Percentiles rank a stretch among this genome's conserved stretches.
Conservation (phyloP, 2,329 filamentous ascomycete species). For the Claviceps sp. region DNA sequence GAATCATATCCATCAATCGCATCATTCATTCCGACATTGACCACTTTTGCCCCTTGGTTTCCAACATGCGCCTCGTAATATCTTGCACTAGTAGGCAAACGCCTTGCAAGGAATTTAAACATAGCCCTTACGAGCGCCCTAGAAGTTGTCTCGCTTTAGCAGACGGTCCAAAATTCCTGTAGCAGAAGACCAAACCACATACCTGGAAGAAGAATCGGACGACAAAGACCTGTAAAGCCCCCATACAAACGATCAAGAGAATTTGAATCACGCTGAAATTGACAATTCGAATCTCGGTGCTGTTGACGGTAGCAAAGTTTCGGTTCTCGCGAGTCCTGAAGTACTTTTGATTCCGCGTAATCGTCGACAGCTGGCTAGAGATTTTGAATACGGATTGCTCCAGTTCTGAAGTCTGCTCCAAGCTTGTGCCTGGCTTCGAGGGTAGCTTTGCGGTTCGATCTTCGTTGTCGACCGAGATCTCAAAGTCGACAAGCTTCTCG, state of each 20-base stretch:
- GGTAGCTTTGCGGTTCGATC: constrained; percentile 60
- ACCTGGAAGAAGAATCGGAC: constrained; percentile 98
- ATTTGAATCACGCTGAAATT: constrained; percentile 95
- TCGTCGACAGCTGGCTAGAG: constrained; percentile 82
- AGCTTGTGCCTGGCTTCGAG: constrained; percentile 73
- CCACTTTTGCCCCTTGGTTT: constrained; percentile 8
- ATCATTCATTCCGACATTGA: constrained; percentile 9
- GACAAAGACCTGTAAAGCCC: constrained; percentile 88
- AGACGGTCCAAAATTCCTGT: background rate
- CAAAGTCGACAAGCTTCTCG: constrained; percentile 96
- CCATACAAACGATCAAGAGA: constrained; percentile 86
- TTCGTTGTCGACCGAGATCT: constrained; percentile 94
- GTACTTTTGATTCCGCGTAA: constrained; percentile 96
- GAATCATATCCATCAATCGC: constrained; percentile 12
- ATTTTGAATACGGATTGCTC: constrained; percentile 95
- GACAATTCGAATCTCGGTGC: constrained; percentile 89
- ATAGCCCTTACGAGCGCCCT: constrained; percentile 57
- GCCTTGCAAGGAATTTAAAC: constrained; percentile 32
- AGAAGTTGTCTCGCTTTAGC: constrained; percentile 7
- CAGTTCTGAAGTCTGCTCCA: constrained; percentile 77
- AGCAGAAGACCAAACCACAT: constrained; percentile 7
- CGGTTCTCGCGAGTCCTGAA: constrained; percentile 98
- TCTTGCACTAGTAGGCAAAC: constrained; percentile 10
- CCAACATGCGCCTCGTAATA: constrained; percentile 18
- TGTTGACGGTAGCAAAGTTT: constrained; percentile 95